Evolutionary conservation across 2,329 filamentous ascomycete genomes (phyloP).

Genomic region (Leptographium wingfieldii): DNA sequence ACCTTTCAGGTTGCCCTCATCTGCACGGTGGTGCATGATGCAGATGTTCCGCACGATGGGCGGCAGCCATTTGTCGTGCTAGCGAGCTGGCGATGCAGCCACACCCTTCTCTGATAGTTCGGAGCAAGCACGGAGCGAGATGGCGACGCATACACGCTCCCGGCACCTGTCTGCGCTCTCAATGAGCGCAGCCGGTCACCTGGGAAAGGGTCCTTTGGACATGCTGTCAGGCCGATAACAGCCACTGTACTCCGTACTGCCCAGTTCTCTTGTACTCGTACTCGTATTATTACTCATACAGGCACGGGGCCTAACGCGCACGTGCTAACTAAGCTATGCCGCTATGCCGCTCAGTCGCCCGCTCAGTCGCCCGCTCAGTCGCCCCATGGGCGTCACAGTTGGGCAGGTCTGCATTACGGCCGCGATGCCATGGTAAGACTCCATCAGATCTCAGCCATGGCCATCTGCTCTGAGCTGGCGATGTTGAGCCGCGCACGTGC

Average conservation of each 20-base stretch:
- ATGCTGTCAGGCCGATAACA: no score
- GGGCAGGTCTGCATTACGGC: neutral
- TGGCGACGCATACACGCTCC: neutral
- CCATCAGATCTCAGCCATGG: neutral
- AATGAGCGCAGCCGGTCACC: neutral
- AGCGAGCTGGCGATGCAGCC: neutral
- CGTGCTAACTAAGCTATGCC: neutral
- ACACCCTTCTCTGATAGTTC: neutral
- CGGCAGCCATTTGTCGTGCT: neutral
- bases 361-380: no score
- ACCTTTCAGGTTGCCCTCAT: neutral
- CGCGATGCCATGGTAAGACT: neutral
- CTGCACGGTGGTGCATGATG: slow-evolving; percentile 1
- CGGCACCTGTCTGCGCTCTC: neutral
- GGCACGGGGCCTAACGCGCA: neutral
- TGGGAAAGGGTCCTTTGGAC: slow-evolving; percentile 1
- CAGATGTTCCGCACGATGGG: neutral
- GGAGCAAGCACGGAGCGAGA: neutral
- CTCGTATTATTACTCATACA: neutral
- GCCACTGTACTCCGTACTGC: neutral
- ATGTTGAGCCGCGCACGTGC: neutral
- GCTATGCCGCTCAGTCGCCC: neutral
- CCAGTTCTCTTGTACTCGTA: no score
- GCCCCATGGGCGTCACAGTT: neutral
- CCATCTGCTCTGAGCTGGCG: neutral